These are phyloP conservation scores for Colletotrichum noveboracense DNA, from an alignment of 2,329 filamentous ascomycete species.

Conservation along the genomic window DNA sequence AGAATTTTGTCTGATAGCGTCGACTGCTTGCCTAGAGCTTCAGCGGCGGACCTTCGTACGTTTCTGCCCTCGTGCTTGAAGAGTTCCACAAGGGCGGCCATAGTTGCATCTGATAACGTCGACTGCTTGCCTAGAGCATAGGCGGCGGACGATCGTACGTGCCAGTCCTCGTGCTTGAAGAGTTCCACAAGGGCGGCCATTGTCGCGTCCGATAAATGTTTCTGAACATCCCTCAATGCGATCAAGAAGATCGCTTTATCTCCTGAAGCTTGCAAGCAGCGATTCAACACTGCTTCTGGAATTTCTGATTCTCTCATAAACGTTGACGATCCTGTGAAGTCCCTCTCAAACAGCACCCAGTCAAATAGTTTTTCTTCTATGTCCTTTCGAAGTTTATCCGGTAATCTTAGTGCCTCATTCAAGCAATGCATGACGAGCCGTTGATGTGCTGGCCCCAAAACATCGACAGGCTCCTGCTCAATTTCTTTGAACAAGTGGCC, in stretches of 20 bases:
- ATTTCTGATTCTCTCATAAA: slow-evolving; percentile 22
- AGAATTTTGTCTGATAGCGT: background rate
- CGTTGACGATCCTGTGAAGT: background rate
- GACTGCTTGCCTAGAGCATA: background rate
- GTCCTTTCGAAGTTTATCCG: background rate
- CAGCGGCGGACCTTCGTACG: background rate
- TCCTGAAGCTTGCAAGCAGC: background rate
- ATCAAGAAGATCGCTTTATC: background rate
- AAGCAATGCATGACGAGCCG: slow-evolving; percentile 44
- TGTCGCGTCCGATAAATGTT: background rate
- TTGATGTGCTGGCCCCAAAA: slow-evolving; percentile 40
- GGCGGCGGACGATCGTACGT: background rate
- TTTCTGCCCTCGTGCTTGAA: background rate
- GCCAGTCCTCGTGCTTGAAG: background rate
- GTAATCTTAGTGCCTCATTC: slow-evolving; percentile 29
- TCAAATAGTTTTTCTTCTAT: slow-evolving; percentile 20
- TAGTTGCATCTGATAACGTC: background rate
- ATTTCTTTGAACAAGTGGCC: slow-evolving; percentile 20
- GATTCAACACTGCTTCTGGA: slow-evolving; percentile 18
- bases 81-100: background rate
- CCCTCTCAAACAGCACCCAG: slow-evolving; percentile 28
- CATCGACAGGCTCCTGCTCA: slow-evolving; percentile 36
- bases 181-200: background rate
- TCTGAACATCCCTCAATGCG: background rate
- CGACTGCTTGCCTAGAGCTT: background rate